Base-by-base conservation (phyloP, 805 yeast species). In the Hanseniaspora lachancei region DNA sequence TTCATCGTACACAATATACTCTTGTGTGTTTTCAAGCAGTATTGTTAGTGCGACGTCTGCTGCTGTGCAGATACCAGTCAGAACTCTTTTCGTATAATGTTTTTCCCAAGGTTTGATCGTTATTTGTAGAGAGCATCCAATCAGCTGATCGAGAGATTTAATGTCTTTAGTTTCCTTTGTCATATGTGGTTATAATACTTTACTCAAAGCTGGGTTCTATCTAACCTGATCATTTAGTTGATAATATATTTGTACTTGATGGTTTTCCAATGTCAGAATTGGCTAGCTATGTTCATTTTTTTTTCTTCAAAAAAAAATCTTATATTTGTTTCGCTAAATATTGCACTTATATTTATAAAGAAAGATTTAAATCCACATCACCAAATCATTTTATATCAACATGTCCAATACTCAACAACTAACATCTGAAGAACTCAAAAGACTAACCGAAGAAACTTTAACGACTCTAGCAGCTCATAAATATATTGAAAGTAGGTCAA, bases 31-130 rank as follows among this genome's bases (percentile, higher is more conserved):
- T 8, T 49, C 47, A 18, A 49, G 40, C 7, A 49, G 34, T 9
- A 49, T n/a, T 18, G 42, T 49, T 7, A 49, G 18, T 20, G 38
- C 18, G 6, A 39, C 21, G 16, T 49, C 54, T 7, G 40, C n/a
- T 20, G 54, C 54, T 16, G 54, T 49, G 15, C 41, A 41, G 12
- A 49, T 49, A 13, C 54, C 54, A 5, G 47, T 32, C n/a, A 49
- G 32, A 27, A 40, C 32, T 32, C 54, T 21, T 13, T 40, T 40
- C 5, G 43, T 49, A 32, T 49, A 49, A 16, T 49, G 46, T 3
- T 21, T 32, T 21, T 40, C 16, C 4, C 40, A 12, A 29, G 54
- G 47, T 15, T 49, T 49, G 3, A 41, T 49, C 5, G 42, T 38
- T 18, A 49, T 41, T 12, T 21, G 21, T 13, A 49, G 18, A 13